phyloP scores from a whole-genome alignment of 345 rosid genomes.

The Eutrema japonicum region DNA sequence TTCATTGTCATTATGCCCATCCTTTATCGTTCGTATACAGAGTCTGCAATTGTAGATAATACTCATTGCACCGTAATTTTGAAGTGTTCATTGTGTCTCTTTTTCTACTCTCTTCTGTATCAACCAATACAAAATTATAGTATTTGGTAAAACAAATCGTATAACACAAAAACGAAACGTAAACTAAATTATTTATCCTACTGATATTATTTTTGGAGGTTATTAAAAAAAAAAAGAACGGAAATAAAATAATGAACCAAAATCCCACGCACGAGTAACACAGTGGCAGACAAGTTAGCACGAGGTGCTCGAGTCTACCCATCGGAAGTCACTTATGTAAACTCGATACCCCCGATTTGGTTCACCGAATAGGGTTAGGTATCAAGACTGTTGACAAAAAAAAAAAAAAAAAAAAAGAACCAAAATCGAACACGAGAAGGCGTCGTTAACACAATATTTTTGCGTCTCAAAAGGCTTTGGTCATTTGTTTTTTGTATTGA shows the following conservation, averaged over 20 bases:
- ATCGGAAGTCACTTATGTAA: too few species aligned
- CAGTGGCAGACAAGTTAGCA: too few species aligned
- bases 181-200: neutral
- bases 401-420: neutral
- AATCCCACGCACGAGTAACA: too few species aligned
- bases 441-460: constrained; percentile 33
- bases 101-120: neutral
- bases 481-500: neutral
- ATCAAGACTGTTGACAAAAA: too few species aligned
- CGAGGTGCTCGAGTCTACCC: too few species aligned
- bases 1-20: constrained; percentile 25
- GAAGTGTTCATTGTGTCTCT: constrained; percentile 30
- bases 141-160: neutral
- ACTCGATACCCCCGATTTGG: too few species aligned
- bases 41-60: neutral
- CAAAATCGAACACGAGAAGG: constrained; percentile 39
- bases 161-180: neutral
- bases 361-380: too few species aligned
- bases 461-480: constrained; percentile 37
- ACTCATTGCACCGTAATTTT: constrained; percentile 42
- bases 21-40: constrained; percentile 3
- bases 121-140: neutral
- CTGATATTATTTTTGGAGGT: neutral
- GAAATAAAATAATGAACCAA: constrained; percentile 15
- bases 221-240: neutral